A percentile compares a stretch with the other conserved stretches of the same genome.
phyloP scores from a whole-genome alignment of 306 rosid species.

The Acacia confusa region DNA sequence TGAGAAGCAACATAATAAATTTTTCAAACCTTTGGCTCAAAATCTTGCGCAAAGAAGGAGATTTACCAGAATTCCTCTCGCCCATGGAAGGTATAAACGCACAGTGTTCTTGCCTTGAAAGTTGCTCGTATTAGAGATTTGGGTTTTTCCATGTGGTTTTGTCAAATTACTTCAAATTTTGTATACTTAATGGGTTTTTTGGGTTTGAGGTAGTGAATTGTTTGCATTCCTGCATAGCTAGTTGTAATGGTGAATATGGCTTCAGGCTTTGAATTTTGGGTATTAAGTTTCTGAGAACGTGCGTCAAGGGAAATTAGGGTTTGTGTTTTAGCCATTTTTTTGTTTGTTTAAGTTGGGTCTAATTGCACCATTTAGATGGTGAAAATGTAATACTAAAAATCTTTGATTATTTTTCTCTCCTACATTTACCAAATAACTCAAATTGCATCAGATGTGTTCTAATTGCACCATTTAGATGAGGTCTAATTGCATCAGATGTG shows the following conservation, averaged over 20 bases:
- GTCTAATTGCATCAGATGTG: background rate
- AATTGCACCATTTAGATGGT: no score
- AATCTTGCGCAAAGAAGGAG: slow-evolving; percentile 20
- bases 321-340: slow-evolving; percentile 1
- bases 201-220: slow-evolving; percentile 18
- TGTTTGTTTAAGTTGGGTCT: background rate
- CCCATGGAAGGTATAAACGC: slow-evolving; percentile 68
- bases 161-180: slow-evolving; percentile 14
- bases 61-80: slow-evolving; percentile 22
- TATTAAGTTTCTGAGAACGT: slow-evolving; percentile 32
- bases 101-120: background rate
- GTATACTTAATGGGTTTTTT: slow-evolving; percentile 24
- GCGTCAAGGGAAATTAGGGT: slow-evolving; percentile 12
- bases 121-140: slow-evolving; percentile 23
- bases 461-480: background rate
- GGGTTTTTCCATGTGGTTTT: slow-evolving; percentile 27
- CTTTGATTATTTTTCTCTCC: no score
- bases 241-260: slow-evolving; percentile 15
- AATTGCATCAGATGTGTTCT: no score
- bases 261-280: slow-evolving; percentile 21
- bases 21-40: slow-evolving; percentile 2
- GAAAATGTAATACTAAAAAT: no score
- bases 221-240: slow-evolving; percentile 26
- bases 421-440: no score
- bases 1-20: slow-evolving; percentile 21